Percentiles rank a stretch among this genome's conserved stretches.
These are phyloP conservation scores for Leccinellum rugosiceps DNA, from an alignment of 768 basidiomycete genomes.

Conservation along the genomic window DNA sequence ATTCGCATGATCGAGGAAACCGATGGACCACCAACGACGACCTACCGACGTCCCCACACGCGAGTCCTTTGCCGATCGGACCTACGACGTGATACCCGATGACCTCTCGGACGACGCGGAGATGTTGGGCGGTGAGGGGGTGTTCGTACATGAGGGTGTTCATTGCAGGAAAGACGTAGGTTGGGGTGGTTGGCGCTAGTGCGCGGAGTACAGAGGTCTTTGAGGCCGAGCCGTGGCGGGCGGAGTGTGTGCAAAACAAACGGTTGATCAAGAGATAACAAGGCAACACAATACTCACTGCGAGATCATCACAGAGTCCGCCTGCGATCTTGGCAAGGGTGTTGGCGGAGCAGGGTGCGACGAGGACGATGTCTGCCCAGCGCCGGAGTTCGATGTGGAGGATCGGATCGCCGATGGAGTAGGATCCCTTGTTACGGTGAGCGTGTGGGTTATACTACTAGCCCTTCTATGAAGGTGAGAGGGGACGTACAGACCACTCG, in stretches of 20 bases:
- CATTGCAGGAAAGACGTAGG: slow-evolving; percentile 96
- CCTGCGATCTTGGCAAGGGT: slow-evolving; percentile 90
- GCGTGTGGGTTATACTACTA: too few relatives aligned
- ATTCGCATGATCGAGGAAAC: background rate
- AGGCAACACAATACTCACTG: slow-evolving; percentile 38
- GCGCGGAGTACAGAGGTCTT: slow-evolving; percentile 83
- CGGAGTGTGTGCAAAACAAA: too few relatives aligned
- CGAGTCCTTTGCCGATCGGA: slow-evolving; percentile 83
- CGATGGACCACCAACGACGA: background rate
- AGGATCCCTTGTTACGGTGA: slow-evolving; percentile 62
- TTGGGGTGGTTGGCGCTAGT: slow-evolving; percentile 77
- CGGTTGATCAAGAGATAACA: too few relatives aligned
- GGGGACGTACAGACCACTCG: background rate
- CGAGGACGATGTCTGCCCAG: too few relatives aligned
- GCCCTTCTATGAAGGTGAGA: too few relatives aligned
- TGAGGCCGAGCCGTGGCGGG: background rate
- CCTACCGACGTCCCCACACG: slow-evolving; percentile 90
- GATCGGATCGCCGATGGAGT: slow-evolving; percentile 84
- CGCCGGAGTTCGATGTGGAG: slow-evolving; percentile 92
- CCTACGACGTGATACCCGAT: slow-evolving; percentile 81
- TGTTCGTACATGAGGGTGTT: slow-evolving; percentile 98
- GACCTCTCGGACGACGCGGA: slow-evolving; percentile 69
- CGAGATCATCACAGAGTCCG: slow-evolving; percentile 88
- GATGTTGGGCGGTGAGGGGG: slow-evolving; percentile 83
- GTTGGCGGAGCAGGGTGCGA: slow-evolving; percentile 97